A percentile compares a stretch with the other conserved stretches of the same genome.
Evolutionary conservation across 495 filamentous ascomycete genomes (phyloP).

Genomic region (Neurospora tetraspora): DNA sequence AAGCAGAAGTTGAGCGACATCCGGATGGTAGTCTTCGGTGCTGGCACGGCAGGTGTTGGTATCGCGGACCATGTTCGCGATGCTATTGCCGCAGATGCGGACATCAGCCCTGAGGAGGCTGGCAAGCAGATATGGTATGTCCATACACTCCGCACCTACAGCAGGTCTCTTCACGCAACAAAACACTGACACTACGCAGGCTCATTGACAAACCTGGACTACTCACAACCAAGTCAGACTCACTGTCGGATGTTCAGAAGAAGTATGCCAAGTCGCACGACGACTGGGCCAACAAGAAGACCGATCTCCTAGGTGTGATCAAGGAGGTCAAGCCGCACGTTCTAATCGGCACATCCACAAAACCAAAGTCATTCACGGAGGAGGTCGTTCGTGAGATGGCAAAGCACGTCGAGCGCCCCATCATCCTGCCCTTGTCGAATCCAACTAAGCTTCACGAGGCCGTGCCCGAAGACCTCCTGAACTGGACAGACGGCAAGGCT

Average conservation of each 20-base stretch:
- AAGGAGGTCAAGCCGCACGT: conserved; percentile 68
- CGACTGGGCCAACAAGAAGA: conserved; percentile 51
- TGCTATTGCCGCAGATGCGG: conserved; percentile 58
- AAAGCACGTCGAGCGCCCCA: conserved; percentile 62
- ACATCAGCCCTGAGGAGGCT: conserved; percentile 63
- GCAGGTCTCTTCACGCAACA: neutral
- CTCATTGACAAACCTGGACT: conserved; percentile 80
- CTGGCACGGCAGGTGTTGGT: conserved; percentile 78
- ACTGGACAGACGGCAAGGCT: conserved; percentile 69
- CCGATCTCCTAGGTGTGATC: conserved; percentile 56
- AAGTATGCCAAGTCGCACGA: conserved; percentile 54
- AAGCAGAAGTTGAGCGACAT: conserved; percentile 56
- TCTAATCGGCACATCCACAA: conserved; percentile 75
- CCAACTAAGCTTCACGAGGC: conserved; percentile 82
- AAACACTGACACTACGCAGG: conserved; percentile 32
- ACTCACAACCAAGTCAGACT: conserved; percentile 43
- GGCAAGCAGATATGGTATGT: conserved; percentile 69
- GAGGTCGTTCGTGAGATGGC: conserved; percentile 70
- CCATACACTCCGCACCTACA: neutral
- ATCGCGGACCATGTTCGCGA: conserved; percentile 81
- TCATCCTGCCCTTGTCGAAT: conserved; percentile 80
- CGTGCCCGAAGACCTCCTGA: conserved; percentile 60
- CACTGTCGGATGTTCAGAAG: conserved; percentile 53
- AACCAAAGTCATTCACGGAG: conserved; percentile 69
- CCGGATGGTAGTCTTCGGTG: conserved; percentile 65